Conservation (phyloP, 2,329 filamentous ascomycete species). For the Clarireedia paspali region DNA sequence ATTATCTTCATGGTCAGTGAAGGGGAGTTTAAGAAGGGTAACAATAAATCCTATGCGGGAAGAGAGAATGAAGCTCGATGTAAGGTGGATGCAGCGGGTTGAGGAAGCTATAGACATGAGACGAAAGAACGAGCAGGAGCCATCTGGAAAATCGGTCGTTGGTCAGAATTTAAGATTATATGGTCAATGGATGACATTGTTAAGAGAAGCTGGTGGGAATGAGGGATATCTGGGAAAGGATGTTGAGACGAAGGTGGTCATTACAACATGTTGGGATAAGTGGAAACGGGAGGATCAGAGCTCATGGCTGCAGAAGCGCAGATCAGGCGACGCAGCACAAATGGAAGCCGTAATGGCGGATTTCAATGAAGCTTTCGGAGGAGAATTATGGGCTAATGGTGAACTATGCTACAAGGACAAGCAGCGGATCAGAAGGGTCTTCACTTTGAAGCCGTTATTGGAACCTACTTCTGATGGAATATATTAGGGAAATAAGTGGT, state of each 20-base stretch:
- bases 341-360: constrained; percentile 4
- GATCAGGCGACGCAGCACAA: neutral
- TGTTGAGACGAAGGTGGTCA: neutral
- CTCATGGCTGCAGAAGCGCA: neutral
- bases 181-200: neutral
- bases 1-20: neutral
- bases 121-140: neutral
- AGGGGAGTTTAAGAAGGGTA: neutral
- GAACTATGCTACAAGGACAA: constrained; percentile 1
- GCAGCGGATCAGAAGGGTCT: neutral
- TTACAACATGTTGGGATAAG: constrained; percentile 5
- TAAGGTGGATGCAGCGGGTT: constrained; percentile 6
- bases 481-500: too few species aligned
- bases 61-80: constrained; percentile 3
- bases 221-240: neutral
- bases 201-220: neutral
- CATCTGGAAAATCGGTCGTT: neutral
- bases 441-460: neutral
- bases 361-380: constrained; percentile 4
- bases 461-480: neutral
- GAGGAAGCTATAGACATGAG: neutral
- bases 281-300: neutral
- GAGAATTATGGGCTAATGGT: constrained; percentile 11
- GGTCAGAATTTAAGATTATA: neutral
- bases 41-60: constrained; percentile 4